Conservation (phyloP, 257 asterid genomes). For the Przewalskia tangutica region DNA sequence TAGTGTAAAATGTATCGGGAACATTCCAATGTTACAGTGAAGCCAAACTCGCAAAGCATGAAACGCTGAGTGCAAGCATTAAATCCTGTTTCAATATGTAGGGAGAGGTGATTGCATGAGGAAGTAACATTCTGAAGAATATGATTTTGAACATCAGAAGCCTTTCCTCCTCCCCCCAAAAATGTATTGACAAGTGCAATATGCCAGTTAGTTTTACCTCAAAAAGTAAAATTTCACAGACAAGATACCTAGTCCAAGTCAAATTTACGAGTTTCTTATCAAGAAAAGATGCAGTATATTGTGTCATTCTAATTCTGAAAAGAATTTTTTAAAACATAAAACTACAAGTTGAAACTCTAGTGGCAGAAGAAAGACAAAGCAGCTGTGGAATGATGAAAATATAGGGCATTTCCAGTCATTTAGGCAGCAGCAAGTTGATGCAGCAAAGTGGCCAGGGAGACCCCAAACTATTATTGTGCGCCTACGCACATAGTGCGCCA, state of each 20-base stretch:
- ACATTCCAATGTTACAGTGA: neutral
- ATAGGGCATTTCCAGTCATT: conserved; percentile 50
- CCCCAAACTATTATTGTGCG: conserved; percentile 25
- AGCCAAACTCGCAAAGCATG: conserved; percentile 3
- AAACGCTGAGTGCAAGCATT: conserved; percentile 1
- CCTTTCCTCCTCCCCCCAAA: neutral
- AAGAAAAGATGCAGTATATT: neutral
- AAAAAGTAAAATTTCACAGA: neutral
- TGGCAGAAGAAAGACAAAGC: too few species aligned
- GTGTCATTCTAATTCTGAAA: neutral
- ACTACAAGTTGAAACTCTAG: too few species aligned
- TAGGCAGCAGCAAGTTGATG: conserved; percentile 31
- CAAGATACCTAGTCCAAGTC: neutral
- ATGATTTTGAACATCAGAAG: neutral
- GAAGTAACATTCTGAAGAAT: neutral
- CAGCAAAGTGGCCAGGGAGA: conserved; percentile 46
- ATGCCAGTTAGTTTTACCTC: too few species aligned
- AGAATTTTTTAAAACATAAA: neutral
- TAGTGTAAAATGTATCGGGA: neutral
- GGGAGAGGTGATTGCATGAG: neutral
- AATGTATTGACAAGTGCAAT: neutral
- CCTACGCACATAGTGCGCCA: conserved; percentile 30
- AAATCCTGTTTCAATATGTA: neutral
- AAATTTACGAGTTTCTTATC: neutral
- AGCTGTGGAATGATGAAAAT: neutral